Base-by-base conservation (phyloP, 2,329 filamentous ascomycete genomes). In the Cercospora brassicicola region DNA sequence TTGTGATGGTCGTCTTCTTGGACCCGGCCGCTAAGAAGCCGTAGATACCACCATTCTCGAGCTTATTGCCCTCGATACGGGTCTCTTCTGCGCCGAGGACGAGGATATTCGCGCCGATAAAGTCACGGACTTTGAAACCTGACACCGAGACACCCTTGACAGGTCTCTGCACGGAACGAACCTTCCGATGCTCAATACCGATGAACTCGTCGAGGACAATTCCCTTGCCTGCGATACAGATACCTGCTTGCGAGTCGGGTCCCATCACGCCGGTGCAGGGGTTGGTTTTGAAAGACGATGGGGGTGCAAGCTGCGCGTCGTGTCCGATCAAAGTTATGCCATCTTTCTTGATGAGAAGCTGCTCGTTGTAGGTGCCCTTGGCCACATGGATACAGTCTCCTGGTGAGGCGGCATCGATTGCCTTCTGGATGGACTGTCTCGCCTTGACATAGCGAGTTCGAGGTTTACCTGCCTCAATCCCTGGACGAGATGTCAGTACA, bases 291-390 rank as follows among this genome's bases (percentile, higher is more conserved):
- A 18, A 31, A 18, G 26, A 31, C 26, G 28, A 18, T 30, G 55
- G 55, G 2, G 55, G 55, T 6, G 30, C 55, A 57, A 57, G 26
- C 15, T 30, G 13, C 8, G 55, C 55, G 15, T 28, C 55, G 8
- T 57, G 55, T 57, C 55, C 55, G 28, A 57, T 57, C 28, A 33
- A 33, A n/a, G 55, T 57, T 31, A 57, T 30, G 55, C 28, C 55
- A 33, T 33, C 30, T 7, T 33, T 57, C 55, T 57, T 31, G 55
- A 57, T 57, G 28, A 57, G 28, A 10, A 57, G 55, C 15, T 33
- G 55, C 18, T 57, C 55, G 28, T n/a, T 20, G 28, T 57, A 57
- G 11, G 55, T 57, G 7, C 55, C 55, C 28, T 30, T 33, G 15
- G 28, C 13, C 13, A 57, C 55, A 7, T 31, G 26, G 55, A 57